Evolutionary conservation across 1,139 yeast species (phyloP).

Genomic region (Magnusiomyces paraingens): DNA sequence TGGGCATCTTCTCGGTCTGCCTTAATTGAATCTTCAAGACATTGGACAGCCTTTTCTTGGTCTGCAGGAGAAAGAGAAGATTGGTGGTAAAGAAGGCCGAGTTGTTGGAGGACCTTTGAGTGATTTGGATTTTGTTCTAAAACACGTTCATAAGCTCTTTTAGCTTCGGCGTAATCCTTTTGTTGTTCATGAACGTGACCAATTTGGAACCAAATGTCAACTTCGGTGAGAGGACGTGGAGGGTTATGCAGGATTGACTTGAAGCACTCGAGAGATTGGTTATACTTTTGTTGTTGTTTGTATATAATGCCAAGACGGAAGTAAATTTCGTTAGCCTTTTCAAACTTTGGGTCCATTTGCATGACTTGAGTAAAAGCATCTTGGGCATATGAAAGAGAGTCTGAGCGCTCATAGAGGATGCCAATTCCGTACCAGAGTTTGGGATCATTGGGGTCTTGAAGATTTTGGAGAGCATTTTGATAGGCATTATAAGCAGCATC

Average conservation of each 20-base stretch:
- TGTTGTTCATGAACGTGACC: slow-evolving; percentile 94
- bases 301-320: slow-evolving; percentile 95
- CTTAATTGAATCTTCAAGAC: slow-evolving; percentile 79
- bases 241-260: slow-evolving; percentile 85
- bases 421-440: slow-evolving; percentile 99
- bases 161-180: slow-evolving; percentile 85
- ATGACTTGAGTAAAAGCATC: slow-evolving; percentile 95
- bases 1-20: slow-evolving; percentile 89
- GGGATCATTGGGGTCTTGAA: slow-evolving; percentile 92
- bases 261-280: slow-evolving; percentile 87
- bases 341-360: slow-evolving; percentile 92
- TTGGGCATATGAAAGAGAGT: slow-evolving; percentile 93
- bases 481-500: slow-evolving; percentile 95
- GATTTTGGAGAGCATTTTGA: slow-evolving; percentile 87
- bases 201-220: slow-evolving; percentile 97
- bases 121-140: slow-evolving; percentile 86
- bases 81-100: slow-evolving; percentile 93
- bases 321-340: slow-evolving; percentile 92
- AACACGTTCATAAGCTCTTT: slow-evolving; percentile 92
- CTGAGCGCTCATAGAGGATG: slow-evolving; percentile 89
- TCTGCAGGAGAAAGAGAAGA: slow-evolving; percentile 66
- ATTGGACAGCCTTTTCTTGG: slow-evolving; percentile 74
- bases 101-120: slow-evolving; percentile 90
- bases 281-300: slow-evolving; percentile 85
- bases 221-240: slow-evolving; percentile 91